Evolutionary conservation across 306 rosid genomes (phyloP).

Genomic region (Gillenia trifoliata): DNA sequence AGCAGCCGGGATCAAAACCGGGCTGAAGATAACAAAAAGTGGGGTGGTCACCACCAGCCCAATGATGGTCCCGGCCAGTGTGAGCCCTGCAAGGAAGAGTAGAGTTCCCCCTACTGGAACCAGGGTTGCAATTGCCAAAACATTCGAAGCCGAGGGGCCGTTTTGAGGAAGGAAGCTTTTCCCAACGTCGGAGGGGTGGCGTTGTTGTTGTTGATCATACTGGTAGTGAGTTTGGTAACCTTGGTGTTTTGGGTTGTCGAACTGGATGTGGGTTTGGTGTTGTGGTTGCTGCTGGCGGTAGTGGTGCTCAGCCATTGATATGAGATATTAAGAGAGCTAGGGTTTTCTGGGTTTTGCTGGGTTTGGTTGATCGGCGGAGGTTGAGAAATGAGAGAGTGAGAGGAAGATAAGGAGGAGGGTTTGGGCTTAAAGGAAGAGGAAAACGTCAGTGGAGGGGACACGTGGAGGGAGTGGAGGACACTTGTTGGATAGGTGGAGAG

Average conservation of each 20-base stretch:
- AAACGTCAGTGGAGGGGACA: conserved; percentile 23
- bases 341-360: not conserved
- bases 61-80: conserved; percentile 33
- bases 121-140: conserved; percentile 33
- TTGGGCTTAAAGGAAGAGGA: conserved; percentile 5
- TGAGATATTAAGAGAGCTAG: not conserved
- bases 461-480: conserved; percentile 28
- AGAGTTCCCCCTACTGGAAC: conserved; percentile 45
- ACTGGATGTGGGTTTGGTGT: not conserved
- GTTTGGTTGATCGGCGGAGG: not conserved
- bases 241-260: not conserved
- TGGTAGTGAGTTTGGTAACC: not conserved
- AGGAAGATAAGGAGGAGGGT: not conserved
- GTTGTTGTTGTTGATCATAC: conserved; percentile 3
- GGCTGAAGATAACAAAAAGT: conserved; percentile 51
- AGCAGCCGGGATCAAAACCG: conserved; percentile 47
- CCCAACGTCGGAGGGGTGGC: conserved; percentile 4
- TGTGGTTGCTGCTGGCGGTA: conserved; percentile 3
- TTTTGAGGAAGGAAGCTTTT: conserved; percentile 14
- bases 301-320: not conserved
- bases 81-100: conserved; percentile 41
- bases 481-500: not conserved
- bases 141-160: conserved; percentile 25
- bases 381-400: not conserved
- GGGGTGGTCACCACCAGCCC: conserved; percentile 46